Base-by-base conservation (phyloP, 192 early-diverging fungal genomes). In the Coemansia sp. region DNA sequence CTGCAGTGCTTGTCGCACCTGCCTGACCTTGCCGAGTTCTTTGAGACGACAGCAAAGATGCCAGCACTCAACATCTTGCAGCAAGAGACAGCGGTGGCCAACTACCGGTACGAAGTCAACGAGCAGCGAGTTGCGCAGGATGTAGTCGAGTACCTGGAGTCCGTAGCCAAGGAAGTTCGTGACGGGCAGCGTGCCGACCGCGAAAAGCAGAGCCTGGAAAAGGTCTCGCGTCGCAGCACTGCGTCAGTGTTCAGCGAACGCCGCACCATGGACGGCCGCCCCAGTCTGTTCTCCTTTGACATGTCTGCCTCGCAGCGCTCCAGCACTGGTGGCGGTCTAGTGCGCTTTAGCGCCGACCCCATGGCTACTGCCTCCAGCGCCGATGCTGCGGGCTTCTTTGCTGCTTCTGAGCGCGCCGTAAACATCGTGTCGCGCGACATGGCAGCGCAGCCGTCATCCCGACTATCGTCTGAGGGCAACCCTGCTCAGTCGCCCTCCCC, bases 81-180 rank as follows among this genome's bases (percentile, higher is more conserved):
- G 66, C 84, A 93, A 31, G 86, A 88, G 50, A 83, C 89, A 3
- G 87, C 85, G 11, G 87, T 95, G 45, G 83, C 85, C 25, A 79
- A 85, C 41, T 98, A 98, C 71, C 83, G 89, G 16, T 98, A 95
- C 72, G 96, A 98, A 68, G 91, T 93, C 12, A 89, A 88, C 28
- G 96, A 98, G 65, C 66, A 83, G 12, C 64, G 84, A 5, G 73
- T 96, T 48, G 66, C 86, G 6, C 80, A 85, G 16, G 94, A 94
- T 20, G 85, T 96, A 13, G 86, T 85, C 58, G 85, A 87, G 58
- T 95, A 95, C 70, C 80, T 92, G 3, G 79, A 88, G 37, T 85
- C 87, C 55, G 80, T 92, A 21, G 88, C 90, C 55, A 88, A 91
- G 26, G 90, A 91, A 35, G 85, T 88, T 4, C 86, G 83, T 60